Evolutionary conservation across 768 basidiomycete genomes (phyloP), one percentile per base, ranked within the genome.

Genomic region (Cyathus striatus): DNA sequence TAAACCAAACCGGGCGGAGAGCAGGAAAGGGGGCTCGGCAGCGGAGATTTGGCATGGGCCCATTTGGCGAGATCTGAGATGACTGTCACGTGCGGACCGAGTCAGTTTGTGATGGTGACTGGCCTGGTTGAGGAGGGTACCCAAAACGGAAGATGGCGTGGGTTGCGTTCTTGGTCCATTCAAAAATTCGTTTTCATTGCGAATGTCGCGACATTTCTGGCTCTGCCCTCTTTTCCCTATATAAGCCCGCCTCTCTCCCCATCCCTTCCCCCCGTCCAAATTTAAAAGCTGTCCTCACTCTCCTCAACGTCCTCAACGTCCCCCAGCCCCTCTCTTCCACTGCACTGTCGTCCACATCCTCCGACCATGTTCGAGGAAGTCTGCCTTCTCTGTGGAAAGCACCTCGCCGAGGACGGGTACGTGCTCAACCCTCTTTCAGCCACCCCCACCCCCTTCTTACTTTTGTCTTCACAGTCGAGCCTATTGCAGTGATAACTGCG

Each of bases 351-450:
- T n/a, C n/a, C n/a, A n/a, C n/a, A n/a, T n/a, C n/a, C n/a, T 44
- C 34, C 44, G 39, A 40, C 50, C 45, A 89, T 88, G 86, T 87
- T 85, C 62, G 81, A 86, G 73, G 85, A 87, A 70, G 72, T 81
- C 54, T 89, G 86, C 58, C 72, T 89, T 44, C 66, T 74, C 41
- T 89, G 86, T 58, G 82, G 84, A 41, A 80, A 75, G 61, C 76
- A 76, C 42, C 71, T 86, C 52, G 58, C 61, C 49, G 78, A 75
- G 61, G 78, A 81, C 60, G 76, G 75, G 83, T 85, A 69, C 49
- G 73, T 64, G 50, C 42, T 45, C 38, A 49, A 41, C 50, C 50
- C 49, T 40, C 41, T 45, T 25, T 40, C 43, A 47, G 40, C 33
- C 50, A 47, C 14, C 18, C 25, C 32, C 24, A 41, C 22, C 18